phyloP scores from a whole-genome alignment of 768 basidiomycete genomes.

The Paxillus involutus region DNA sequence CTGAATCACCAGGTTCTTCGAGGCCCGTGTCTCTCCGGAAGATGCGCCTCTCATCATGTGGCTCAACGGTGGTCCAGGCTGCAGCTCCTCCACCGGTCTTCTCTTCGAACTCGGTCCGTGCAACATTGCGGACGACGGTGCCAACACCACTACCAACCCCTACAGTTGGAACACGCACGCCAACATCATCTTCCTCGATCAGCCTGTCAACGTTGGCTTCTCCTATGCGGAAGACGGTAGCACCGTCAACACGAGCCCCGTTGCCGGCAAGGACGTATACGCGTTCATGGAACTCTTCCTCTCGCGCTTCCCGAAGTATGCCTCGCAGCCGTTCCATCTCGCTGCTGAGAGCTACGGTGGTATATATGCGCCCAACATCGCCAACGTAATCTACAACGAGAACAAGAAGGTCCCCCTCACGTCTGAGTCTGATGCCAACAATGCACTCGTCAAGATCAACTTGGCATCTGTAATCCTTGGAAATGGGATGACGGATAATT shows the following conservation, averaged over 20 bases:
- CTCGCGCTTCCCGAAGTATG: slow-evolving; percentile 72
- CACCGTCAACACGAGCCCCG: slow-evolving; percentile 75
- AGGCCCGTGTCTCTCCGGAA: slow-evolving; percentile 70
- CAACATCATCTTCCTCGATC: slow-evolving; percentile 59
- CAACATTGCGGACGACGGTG: slow-evolving; percentile 63
- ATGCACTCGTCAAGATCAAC: slow-evolving; percentile 63
- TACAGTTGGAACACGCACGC: slow-evolving; percentile 83
- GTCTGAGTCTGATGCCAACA: slow-evolving; percentile 41
- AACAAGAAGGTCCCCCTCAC: slow-evolving; percentile 58
- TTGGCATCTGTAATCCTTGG: slow-evolving; percentile 83
- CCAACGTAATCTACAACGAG: slow-evolving; percentile 74
- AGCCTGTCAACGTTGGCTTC: slow-evolving; percentile 89
- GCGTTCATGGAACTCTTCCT: slow-evolving; percentile 83
- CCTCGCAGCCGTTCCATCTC: slow-evolving; percentile 69
- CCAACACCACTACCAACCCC: slow-evolving; percentile 69
- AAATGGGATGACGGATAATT: slow-evolving; percentile 85
- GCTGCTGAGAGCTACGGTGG: slow-evolving; percentile 82
- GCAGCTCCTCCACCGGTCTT: slow-evolving; percentile 78
- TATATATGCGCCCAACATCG: slow-evolving; percentile 84
- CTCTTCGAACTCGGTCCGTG: slow-evolving; percentile 95
- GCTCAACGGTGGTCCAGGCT: slow-evolving; percentile 82
- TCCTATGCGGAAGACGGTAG: slow-evolving; percentile 80
- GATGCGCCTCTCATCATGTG: slow-evolving; percentile 85
- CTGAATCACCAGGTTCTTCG: slow-evolving; percentile 71
- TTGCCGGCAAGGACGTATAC: slow-evolving; percentile 88